Percentiles rank a stretch among this genome's conserved stretches.
Evolutionary conservation across 2,329 filamentous ascomycete species (phyloP).

Genomic region (Cadophora gregata): DNA sequence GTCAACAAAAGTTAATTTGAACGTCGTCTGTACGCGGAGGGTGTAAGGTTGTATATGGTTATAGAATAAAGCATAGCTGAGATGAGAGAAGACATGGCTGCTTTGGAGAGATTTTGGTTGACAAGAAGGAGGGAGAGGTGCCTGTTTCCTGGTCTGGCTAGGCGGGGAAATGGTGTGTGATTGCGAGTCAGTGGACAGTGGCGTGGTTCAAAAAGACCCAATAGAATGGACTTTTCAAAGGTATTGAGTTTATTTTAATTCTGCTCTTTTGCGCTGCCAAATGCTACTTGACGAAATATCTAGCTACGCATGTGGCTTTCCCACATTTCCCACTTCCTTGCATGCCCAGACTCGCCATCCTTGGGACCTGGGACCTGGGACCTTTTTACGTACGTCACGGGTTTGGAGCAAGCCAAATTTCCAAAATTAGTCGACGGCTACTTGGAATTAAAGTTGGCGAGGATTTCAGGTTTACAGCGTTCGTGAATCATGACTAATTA

Average conservation of each 20-base stretch:
- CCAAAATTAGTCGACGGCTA: background rate
- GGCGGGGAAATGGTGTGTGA: background rate
- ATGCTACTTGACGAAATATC: no score
- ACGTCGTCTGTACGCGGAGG: background rate
- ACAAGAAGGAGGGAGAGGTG: no score
- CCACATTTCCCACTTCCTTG: no score
- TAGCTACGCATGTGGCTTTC: background rate
- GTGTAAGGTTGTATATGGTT: background rate
- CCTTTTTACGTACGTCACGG: background rate
- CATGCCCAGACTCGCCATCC: background rate
- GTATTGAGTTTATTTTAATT: no score
- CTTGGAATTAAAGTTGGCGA: background rate
- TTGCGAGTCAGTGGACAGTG: background rate
- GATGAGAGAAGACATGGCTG: background rate
- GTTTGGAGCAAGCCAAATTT: background rate
- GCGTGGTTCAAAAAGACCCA: no score
- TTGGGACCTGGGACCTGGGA: no score
- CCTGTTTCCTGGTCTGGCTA: no score
- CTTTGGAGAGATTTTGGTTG: no score
- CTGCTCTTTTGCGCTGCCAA: no score
- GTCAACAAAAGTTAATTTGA: constrained; percentile 8
- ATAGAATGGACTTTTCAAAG: no score
- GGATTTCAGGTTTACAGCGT: background rate
- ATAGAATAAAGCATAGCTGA: background rate
- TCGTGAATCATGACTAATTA: background rate